These are phyloP conservation scores for Aspergillus novofumigatus DNA, from an alignment of 2,329 filamentous ascomycete genomes.

Conservation along the genomic window DNA sequence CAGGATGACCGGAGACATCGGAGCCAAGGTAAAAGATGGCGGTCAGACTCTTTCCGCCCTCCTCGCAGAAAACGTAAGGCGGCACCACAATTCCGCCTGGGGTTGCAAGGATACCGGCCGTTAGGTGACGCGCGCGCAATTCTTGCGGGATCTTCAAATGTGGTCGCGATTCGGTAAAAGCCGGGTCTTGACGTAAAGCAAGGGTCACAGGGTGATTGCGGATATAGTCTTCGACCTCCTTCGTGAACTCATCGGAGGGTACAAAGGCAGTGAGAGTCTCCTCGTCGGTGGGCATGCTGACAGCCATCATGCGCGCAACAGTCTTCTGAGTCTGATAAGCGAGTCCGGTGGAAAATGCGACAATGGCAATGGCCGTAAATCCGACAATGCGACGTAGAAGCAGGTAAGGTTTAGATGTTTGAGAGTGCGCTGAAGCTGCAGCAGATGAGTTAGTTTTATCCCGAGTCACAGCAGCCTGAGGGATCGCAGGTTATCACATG, in stretches of 20 bases:
- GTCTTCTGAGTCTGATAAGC: slow-evolving; percentile 23
- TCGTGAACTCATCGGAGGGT: slow-evolving; percentile 50
- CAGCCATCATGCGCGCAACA: slow-evolving; percentile 32
- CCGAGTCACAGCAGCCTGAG: neutral
- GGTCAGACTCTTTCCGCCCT: slow-evolving; percentile 64
- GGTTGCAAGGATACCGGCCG: slow-evolving; percentile 72
- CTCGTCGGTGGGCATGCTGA: slow-evolving; percentile 57
- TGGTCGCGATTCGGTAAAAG: slow-evolving; percentile 72
- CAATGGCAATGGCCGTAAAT: slow-evolving; percentile 32
- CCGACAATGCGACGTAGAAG: slow-evolving; percentile 33
- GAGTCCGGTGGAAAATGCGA: slow-evolving; percentile 31
- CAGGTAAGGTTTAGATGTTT: slow-evolving; percentile 21
- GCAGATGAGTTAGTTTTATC: neutral
- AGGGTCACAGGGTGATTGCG: slow-evolving; percentile 68
- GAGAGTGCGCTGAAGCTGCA: neutral
- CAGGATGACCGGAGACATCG: slow-evolving; percentile 82
- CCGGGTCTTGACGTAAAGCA: slow-evolving; percentile 62
- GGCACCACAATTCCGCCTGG: slow-evolving; percentile 74
- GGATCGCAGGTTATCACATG: neutral
- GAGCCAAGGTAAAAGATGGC: slow-evolving; percentile 72
- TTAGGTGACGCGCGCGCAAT: slow-evolving; percentile 71
- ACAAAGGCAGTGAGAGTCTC: slow-evolving; percentile 67
- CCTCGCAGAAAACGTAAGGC: slow-evolving; percentile 71
- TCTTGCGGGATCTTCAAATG: slow-evolving; percentile 77
- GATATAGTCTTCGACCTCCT: slow-evolving; percentile 68